These are phyloP conservation scores for Venturia effusa DNA, from an alignment of 2,329 filamentous ascomycete species.

Conservation along the genomic window DNA sequence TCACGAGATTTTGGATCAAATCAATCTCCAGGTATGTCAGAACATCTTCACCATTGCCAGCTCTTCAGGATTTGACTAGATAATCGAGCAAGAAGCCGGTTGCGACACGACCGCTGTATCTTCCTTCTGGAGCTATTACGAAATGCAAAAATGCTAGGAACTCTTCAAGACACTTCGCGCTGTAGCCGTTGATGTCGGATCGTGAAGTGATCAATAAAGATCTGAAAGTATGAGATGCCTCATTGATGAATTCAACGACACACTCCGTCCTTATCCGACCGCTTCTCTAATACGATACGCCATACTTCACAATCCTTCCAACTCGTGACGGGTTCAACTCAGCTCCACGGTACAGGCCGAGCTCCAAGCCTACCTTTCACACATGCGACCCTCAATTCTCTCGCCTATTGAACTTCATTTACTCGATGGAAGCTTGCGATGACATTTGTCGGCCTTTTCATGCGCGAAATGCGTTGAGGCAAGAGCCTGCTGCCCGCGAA, in stretches of 20 bases:
- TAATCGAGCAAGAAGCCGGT: conserved; percentile 42
- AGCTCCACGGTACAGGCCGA: too few species aligned
- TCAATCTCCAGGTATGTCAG: too few species aligned
- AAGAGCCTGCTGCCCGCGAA: too few species aligned
- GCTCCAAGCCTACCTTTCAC: too few species aligned
- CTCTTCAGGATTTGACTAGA: conserved; percentile 37
- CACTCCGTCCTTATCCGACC: too few species aligned
- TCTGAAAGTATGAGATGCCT: too few species aligned
- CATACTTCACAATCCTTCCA: too few species aligned
- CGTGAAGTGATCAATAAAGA: too few species aligned
- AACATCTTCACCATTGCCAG: neutral
- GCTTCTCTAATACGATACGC: too few species aligned
- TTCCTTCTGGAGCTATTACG: conserved; percentile 72
- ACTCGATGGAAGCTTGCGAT: too few species aligned
- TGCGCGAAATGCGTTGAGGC: conserved; percentile 30
- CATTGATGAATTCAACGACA: too few species aligned
- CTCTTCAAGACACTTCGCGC: conserved; percentile 57
- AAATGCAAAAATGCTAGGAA: conserved; percentile 63
- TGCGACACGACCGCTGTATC: conserved; percentile 79
- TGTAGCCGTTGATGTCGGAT: conserved; percentile 64
- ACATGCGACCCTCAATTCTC: conserved; percentile 37
- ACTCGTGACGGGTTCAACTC: conserved; percentile 71
- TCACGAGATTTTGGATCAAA: neutral
- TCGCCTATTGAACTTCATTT: conserved; percentile 12
- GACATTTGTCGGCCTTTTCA: conserved; percentile 24